phyloP scores from a whole-genome alignment of 352 stramenopile genomes.

The Globisporangium camurandrum region DNA sequence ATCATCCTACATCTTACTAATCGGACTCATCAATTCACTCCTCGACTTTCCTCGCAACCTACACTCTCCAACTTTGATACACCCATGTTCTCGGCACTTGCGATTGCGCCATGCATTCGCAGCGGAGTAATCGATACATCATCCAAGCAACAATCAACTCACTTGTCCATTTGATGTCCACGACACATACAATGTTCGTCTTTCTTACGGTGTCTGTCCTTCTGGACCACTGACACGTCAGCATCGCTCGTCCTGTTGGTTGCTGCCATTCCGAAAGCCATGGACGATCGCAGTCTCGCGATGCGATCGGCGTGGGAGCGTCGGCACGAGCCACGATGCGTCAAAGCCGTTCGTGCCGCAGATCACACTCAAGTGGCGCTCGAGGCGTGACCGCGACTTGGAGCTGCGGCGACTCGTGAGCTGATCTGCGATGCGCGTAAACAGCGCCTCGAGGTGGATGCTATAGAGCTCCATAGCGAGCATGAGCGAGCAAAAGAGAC shows the following conservation, averaged over 20 bases:
- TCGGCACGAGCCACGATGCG: conserved; percentile 54
- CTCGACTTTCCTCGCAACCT: too few relatives aligned
- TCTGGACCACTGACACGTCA: too few relatives aligned
- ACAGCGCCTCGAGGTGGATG: conserved; percentile 55
- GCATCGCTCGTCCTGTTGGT: conserved; percentile 8
- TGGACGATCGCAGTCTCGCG: conserved; percentile 60
- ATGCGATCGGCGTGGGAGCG: conserved; percentile 28
- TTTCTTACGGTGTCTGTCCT: too few relatives aligned
- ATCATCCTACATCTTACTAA: too few relatives aligned
- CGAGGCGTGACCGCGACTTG: conserved; percentile 52
- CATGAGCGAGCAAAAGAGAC: conserved; percentile 73
- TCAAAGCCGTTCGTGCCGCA: conserved; percentile 67
- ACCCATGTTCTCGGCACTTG: too few relatives aligned
- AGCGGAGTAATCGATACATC: too few relatives aligned
- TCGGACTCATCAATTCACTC: too few relatives aligned
- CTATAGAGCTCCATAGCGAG: conserved; percentile 73
- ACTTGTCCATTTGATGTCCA: too few relatives aligned
- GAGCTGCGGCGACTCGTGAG: conserved; percentile 38
- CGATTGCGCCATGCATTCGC: too few relatives aligned
- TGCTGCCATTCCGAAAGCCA: conserved; percentile 30
- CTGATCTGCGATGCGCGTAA: conserved; percentile 47
- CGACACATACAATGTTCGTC: too few relatives aligned
- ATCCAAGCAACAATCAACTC: too few relatives aligned
- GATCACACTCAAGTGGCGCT: conserved; percentile 69
- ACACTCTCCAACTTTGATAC: too few relatives aligned